Evolutionary conservation across 495 filamentous ascomycete species (phyloP).

Genomic region (Thozetella sp.): DNA sequence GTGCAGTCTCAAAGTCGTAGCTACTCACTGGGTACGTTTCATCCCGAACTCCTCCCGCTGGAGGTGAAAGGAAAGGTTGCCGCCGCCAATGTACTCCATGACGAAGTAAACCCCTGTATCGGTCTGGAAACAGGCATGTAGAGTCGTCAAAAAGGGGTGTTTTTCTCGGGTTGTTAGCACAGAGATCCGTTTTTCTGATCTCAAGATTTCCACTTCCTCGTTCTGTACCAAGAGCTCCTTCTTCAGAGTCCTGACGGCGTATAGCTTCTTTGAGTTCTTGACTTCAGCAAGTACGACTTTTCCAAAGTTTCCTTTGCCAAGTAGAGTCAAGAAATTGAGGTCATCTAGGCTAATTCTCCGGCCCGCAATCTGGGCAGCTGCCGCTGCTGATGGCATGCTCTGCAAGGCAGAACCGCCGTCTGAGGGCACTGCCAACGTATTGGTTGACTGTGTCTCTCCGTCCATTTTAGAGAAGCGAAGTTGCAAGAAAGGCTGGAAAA

Average conservation of each 20-base stretch:
- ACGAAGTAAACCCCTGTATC: constrained; percentile 99
- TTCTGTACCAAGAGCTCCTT: constrained; percentile 99
- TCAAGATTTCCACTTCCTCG: constrained; percentile 96
- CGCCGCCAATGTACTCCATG: constrained; percentile 99
- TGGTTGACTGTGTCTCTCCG: too few species aligned
- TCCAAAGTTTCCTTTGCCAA: constrained; percentile 99
- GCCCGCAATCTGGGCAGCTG: constrained; percentile 65
- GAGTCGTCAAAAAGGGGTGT: constrained; percentile 91
- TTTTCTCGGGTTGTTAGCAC: constrained; percentile 96
- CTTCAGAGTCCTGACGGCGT: constrained; percentile 98
- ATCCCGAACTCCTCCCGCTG: constrained; percentile 93
- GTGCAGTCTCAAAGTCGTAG: neutral
- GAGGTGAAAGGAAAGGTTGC: constrained; percentile 98
- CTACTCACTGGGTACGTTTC: constrained; percentile 88
- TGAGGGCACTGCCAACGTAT: constrained; percentile 16
- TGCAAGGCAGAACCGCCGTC: constrained; percentile 33
- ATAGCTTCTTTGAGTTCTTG: constrained; percentile 85
- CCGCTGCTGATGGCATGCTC: constrained; percentile 54
- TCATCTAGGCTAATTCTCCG: constrained; percentile 91
- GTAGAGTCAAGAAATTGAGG: constrained; percentile 98
- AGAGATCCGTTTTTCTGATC: constrained; percentile 97
- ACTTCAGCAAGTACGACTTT: constrained; percentile 99
- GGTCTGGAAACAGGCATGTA: constrained; percentile 99
- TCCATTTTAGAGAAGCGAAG: too few species aligned
- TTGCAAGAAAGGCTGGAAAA: too few species aligned